phyloP scores from a whole-genome alignment of 2,329 filamentous ascomycete genomes.

The Aureobasidium sp. region DNA sequence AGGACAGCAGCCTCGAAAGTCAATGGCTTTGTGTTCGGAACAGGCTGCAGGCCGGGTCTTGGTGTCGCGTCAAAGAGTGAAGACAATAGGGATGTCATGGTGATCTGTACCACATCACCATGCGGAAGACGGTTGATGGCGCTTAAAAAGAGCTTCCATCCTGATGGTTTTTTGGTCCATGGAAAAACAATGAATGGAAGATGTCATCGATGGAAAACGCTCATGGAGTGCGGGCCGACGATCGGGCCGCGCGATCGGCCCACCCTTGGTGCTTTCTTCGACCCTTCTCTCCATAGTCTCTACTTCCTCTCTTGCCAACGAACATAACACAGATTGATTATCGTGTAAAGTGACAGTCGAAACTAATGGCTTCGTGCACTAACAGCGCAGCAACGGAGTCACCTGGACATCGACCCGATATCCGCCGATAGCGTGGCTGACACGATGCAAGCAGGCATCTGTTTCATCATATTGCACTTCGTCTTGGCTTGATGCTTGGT shows the following conservation, averaged over 20 bases:
- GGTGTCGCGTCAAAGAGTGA: slow-evolving; percentile 19
- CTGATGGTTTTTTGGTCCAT: neutral
- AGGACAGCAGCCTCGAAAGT: slow-evolving; percentile 34
- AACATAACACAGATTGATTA: neutral
- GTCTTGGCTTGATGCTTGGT: neutral
- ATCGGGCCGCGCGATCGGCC: slow-evolving; percentile 11
- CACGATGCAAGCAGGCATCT: neutral
- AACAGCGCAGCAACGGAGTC: neutral
- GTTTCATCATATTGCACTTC: neutral
- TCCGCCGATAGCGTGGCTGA: neutral
- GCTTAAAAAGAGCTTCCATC: slow-evolving; percentile 8
- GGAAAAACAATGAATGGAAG: slow-evolving; percentile 10
- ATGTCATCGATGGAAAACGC: slow-evolving; percentile 14
- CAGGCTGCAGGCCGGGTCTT: slow-evolving; percentile 34
- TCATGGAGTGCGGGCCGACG: neutral
- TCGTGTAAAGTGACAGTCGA: neutral
- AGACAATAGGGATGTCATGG: neutral
- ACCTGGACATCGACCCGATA: neutral
- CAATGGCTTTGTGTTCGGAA: slow-evolving; percentile 36
- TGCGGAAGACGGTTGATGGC: neutral
- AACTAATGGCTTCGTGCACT: neutral
- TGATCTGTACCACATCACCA: slow-evolving; percentile 4
- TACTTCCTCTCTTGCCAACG: neutral
- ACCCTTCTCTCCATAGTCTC: neutral
- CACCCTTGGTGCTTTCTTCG: neutral